A percentile compares a stretch with the other conserved stretches of the same genome.
These are phyloP conservation scores for Pseudogymnoascus sp. DNA, from an alignment of 2,329 filamentous ascomycete genomes.

Conservation along the genomic window DNA sequence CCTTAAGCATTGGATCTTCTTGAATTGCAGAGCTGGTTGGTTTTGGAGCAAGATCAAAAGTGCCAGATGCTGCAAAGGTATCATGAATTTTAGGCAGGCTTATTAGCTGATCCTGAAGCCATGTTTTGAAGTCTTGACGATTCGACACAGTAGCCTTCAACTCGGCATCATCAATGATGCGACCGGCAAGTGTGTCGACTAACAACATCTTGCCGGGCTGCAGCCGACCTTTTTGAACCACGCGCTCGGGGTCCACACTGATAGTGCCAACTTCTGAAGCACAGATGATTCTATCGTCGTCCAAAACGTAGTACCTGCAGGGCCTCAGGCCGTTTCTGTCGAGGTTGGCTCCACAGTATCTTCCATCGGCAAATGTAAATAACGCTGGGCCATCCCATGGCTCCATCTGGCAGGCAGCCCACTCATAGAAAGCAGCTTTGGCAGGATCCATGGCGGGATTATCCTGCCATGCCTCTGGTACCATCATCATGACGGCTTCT, in stretches of 20 bases:
- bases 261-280: slow-evolving; percentile 96
- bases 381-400: slow-evolving; percentile 95
- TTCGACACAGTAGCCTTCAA: slow-evolving; percentile 82
- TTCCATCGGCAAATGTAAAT: slow-evolving; percentile 93
- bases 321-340: slow-evolving; percentile 92
- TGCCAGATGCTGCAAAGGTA: slow-evolving; percentile 47
- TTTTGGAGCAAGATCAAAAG: slow-evolving; percentile 58
- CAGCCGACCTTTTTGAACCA: slow-evolving; percentile 87
- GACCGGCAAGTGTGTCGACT: slow-evolving; percentile 82
- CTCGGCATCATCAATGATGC: slow-evolving; percentile 90
- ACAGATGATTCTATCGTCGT: slow-evolving; percentile 95
- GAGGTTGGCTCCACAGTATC: slow-evolving; percentile 93
- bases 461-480: slow-evolving; percentile 95
- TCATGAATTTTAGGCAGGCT: slow-evolving; percentile 70
- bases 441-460: slow-evolving; percentile 86
- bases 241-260: slow-evolving; percentile 77
- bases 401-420: slow-evolving; percentile 98
- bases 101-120: slow-evolving; percentile 80
- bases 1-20: slow-evolving; percentile 73
- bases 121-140: slow-evolving; percentile 79
- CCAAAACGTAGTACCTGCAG: slow-evolving; percentile 94
- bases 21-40: slow-evolving; percentile 67
- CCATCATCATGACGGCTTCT: slow-evolving; percentile 97
- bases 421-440: slow-evolving; percentile 97
- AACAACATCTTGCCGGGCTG: slow-evolving; percentile 94